Conservation (phyloP, 1,284 basidiomycete species). For the Uromyces viciae-fabae region DNA sequence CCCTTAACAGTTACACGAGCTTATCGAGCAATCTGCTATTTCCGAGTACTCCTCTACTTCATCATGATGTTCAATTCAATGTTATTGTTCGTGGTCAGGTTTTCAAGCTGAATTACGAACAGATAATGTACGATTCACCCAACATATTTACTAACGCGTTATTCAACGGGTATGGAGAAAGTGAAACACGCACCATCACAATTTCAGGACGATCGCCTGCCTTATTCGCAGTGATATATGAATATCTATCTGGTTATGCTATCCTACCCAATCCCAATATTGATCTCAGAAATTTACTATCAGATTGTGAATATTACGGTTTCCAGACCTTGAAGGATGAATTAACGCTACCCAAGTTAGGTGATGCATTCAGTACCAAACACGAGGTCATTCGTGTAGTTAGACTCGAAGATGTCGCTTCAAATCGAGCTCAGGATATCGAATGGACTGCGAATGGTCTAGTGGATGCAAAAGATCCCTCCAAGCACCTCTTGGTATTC, state of each 20-base stretch:
- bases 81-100: constrained; percentile 24
- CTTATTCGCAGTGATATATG: constrained; percentile 20
- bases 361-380: constrained; percentile 12
- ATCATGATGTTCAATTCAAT: constrained; percentile 12
- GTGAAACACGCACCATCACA: not conserved
- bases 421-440: not conserved
- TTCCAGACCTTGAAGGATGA: constrained; percentile 23
- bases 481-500: constrained; percentile 17
- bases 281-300: constrained; percentile 26
- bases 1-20: not conserved
- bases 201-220: constrained; percentile 24
- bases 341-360: constrained; percentile 9
- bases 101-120: constrained; percentile 27
- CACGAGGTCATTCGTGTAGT: constrained; percentile 23
- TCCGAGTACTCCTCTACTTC: not conserved
- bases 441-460: constrained; percentile 29
- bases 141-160: constrained; percentile 32
- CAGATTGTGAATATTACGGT: constrained; percentile 34
- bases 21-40: not conserved
- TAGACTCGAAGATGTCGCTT: constrained; percentile 14
- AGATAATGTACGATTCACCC: constrained; percentile 32
- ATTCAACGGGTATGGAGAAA: constrained; percentile 16
- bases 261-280: constrained; percentile 23
- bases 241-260: constrained; percentile 35
- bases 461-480: not conserved